Base-by-base conservation (phyloP, 2,329 filamentous ascomycete genomes). In the Ilyonectria destructans region DNA sequence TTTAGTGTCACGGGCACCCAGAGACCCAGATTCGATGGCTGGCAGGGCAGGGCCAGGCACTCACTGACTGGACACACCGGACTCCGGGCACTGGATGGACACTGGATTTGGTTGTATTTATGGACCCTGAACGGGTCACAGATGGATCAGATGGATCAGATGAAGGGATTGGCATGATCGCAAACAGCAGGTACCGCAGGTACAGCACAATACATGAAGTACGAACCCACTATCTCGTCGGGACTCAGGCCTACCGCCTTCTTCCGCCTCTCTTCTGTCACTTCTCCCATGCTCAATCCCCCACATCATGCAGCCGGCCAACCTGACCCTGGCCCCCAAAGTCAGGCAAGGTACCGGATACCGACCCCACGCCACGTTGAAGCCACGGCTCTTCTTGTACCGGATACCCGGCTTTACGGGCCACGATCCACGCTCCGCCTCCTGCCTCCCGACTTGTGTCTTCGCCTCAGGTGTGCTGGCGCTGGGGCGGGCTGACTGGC, bases 381-480 rank as follows among this genome's bases (percentile, higher is more conserved):
- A 26, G 49, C 45, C 46, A n/a, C 62, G 21, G 33, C 55, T 23
- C 31, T n/a, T 33, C 26, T 29, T 7, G 51, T 66, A 61, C 35
- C 52, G 58, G 48, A 66, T 66, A 66, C 52, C 58, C 51, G 58
- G 57, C 49, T 55, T 65, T 59, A 49, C 63, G 57, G 54, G 29
- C 33, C 63, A 45, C 23, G 51, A 23, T 56, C 51, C 56, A 65
- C 37, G 49, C 48, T 37, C 29, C 58, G 9, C 33, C 43, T 26
- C 48, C 29, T 23, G 51, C 49, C 35, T 48, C n/a, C 35, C 58
- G 48, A 45, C 21, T 9, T 35, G 17, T 15, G 21, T 31, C 40
- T 33, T n/a, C 19, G 40, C 40, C 56, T 26, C 31, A 31, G 40
- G 21, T 21, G 35, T 26, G 35, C 17, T 35, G 51, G 31, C 17